Percentiles rank a stretch among this genome's conserved stretches.
Evolutionary conservation across 257 asterid species (phyloP).

Genomic region (Vinca minor): DNA sequence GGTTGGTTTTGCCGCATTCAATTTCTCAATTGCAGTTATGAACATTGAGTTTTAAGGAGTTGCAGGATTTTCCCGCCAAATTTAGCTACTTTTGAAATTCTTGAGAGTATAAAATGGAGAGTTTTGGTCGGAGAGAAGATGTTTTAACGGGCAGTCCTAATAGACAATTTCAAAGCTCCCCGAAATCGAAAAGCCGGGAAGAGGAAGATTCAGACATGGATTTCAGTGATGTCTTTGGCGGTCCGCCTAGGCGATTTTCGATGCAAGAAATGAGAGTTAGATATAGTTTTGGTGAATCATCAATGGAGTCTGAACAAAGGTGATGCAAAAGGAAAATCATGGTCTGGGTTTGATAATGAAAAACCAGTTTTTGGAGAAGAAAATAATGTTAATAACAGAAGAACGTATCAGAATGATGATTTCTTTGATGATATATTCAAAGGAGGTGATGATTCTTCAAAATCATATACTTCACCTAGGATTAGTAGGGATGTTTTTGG

Average conservation of each 20-base stretch:
- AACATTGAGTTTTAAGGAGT: not conserved
- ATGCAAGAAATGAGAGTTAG: conserved; percentile 44
- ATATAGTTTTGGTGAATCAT: conserved; percentile 41
- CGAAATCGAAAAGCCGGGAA: conserved; percentile 11
- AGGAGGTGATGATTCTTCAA: conserved; percentile 33
- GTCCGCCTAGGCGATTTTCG: conserved; percentile 82
- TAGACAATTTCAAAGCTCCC: conserved; percentile 17
- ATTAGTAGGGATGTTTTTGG: conserved; percentile 31
- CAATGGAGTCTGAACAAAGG: conserved; percentile 36
- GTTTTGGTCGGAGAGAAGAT: conserved; percentile 32
- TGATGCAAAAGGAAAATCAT: conserved; percentile 20
- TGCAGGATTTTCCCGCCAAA: conserved; percentile 37
- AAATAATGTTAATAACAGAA: conserved; percentile 27
- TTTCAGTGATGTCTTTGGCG: conserved; percentile 83
- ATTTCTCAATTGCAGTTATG: not conserved
- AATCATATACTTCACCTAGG: conserved; percentile 34
- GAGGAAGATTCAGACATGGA: conserved; percentile 34
- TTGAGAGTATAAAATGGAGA: conserved; percentile 35
- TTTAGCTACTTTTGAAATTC: conserved; percentile 11
- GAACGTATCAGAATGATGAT: conserved; percentile 35
- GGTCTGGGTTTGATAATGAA: conserved; percentile 33
- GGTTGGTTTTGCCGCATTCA: not conserved
- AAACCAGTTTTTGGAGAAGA: conserved; percentile 74
- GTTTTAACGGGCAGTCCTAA: conserved; percentile 25
- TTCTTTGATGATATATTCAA: conserved; percentile 76